Base-by-base conservation (phyloP, 441 rosid genomes). In the Erysimum cheiri region DNA sequence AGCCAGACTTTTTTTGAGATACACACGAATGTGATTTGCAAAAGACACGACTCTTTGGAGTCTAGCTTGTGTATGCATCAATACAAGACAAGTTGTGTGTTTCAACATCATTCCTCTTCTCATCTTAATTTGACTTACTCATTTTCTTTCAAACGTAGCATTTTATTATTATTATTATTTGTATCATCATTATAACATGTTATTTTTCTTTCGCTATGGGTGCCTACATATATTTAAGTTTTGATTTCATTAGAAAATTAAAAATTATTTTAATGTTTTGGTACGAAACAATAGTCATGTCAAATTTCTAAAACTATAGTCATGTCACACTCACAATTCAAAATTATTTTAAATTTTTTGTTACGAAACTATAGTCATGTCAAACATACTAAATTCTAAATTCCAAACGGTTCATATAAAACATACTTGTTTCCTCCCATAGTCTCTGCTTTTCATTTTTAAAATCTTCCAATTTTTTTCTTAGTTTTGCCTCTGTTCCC, bases 11-110 rank as follows among this genome's bases (percentile, higher is more conserved):
- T 57, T 13, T 67, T 13, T 41, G 59, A 48, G 70, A 36, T 19
- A 62, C 65, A 74, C 74, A 62, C 60, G 74, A 55, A 69, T 74
- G 70, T 22, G 73, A 35, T 74, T 67, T 61, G 60, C 50, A 28
- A 68, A 60, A 48, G 69, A 74, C 73, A 61, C 69, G 46, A 62
- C 73, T 74, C 69, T 68, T 74, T 74, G 73, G 73, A 54, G 59
- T 67, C 8, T 36, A 54, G 69, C 59, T 61, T 61, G 73, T 54
- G 78, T 68, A 37, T 61, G 46, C 64, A 61, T 54, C 73, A 22
- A 22, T 22, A 54, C 73, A 35, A 44, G 48, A 74, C 64, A 67
- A 52, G 69, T 60, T 60, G 69, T 43, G n/a, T 49, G 50, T 67
- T 67, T 53, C 8, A 19, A 67, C 41, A 44, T 47, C 72, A 59